Percentiles rank a stretch among this genome's conserved stretches.
phyloP scores from a whole-genome alignment of 2,329 filamentous ascomycete species.

The Sphaerulina vaccinii region DNA sequence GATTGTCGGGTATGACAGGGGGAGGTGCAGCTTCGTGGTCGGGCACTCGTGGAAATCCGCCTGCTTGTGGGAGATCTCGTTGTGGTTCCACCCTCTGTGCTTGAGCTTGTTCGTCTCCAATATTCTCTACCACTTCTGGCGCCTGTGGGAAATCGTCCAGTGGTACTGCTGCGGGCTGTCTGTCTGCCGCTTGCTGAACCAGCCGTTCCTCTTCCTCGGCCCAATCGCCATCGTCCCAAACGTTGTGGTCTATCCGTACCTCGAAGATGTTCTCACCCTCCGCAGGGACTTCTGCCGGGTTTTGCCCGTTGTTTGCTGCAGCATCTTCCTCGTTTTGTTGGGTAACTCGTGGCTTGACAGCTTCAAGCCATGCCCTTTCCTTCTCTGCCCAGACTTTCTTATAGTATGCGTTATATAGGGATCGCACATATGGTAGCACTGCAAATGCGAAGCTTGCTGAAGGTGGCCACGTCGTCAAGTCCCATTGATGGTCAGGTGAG shows the following conservation, averaged over 20 bases:
- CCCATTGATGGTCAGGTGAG: slow-evolving; percentile 43
- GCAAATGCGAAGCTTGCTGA: slow-evolving; percentile 65
- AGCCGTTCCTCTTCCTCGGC: slow-evolving; percentile 42
- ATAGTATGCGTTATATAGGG: slow-evolving; percentile 63
- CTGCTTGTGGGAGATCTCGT: slow-evolving; percentile 1
- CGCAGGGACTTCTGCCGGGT: slow-evolving; percentile 17
- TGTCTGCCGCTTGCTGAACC: slow-evolving; percentile 34
- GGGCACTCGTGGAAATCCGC: slow-evolving; percentile 6
- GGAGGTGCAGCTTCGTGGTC: slow-evolving; percentile 7
- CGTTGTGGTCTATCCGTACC: slow-evolving; percentile 38
- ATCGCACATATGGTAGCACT: slow-evolving; percentile 63
- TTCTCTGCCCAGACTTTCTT: slow-evolving; percentile 57
- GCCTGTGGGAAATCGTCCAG: not conserved
- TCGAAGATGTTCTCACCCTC: slow-evolving; percentile 38
- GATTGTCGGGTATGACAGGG: not conserved
- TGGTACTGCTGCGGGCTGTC: slow-evolving; percentile 6
- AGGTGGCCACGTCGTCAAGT: slow-evolving; percentile 64
- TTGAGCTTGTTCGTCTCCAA: not conserved
- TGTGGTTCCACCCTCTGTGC: slow-evolving; percentile 3
- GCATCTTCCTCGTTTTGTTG: slow-evolving; percentile 34
- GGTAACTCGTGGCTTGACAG: slow-evolving; percentile 56
- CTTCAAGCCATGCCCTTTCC: slow-evolving; percentile 61
- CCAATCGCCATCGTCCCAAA: slow-evolving; percentile 42
- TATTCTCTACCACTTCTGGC: not conserved
- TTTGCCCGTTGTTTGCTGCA: slow-evolving; percentile 14